These are phyloP conservation scores for Cystobasidiaceae sp. DNA, from an alignment of 1,284 basidiomycete species.

Conservation along the genomic window DNA sequence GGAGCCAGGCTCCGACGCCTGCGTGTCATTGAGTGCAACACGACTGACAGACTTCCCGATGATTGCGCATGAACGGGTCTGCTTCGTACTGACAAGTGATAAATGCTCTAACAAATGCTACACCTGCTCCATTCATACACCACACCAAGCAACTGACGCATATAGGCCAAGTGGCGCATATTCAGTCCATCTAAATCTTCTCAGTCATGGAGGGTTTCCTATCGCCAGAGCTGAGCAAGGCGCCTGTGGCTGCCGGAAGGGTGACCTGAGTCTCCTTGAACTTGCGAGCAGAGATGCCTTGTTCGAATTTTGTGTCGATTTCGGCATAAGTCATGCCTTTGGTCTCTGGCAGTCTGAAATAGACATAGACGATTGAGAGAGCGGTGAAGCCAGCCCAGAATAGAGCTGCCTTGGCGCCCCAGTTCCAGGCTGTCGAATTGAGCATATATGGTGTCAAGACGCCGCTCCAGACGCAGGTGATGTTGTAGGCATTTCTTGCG, in stretches of 20 bases:
- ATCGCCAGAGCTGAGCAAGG: too few species aligned
- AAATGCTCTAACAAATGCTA: too few species aligned
- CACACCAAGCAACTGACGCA: too few species aligned
- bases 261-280: slow-evolving; percentile 1
- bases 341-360: slow-evolving; percentile 48
- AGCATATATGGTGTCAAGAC: slow-evolving; percentile 51
- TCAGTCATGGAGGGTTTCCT: too few species aligned
- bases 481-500: slow-evolving; percentile 52
- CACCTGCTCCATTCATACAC: too few species aligned
- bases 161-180: too few species aligned
- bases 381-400: slow-evolving; percentile 48
- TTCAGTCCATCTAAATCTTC: too few species aligned
- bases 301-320: slow-evolving; percentile 2
- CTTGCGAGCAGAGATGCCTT: background rate
- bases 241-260: background rate
- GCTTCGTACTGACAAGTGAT: too few species aligned
- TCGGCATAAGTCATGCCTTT: slow-evolving; percentile 44
- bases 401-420: slow-evolving; percentile 46
- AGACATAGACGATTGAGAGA: slow-evolving; percentile 47
- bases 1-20: too few species aligned
- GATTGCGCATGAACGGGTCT: too few species aligned
- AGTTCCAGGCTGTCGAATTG: slow-evolving; percentile 48
- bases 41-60: too few species aligned
- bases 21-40: too few species aligned
- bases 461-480: slow-evolving; percentile 41